A percentile compares a stretch with the other conserved stretches of the same genome.
Evolutionary conservation across 2,329 filamentous ascomycete species (phyloP).

Genomic region (Mycosphaerella arachidis): DNA sequence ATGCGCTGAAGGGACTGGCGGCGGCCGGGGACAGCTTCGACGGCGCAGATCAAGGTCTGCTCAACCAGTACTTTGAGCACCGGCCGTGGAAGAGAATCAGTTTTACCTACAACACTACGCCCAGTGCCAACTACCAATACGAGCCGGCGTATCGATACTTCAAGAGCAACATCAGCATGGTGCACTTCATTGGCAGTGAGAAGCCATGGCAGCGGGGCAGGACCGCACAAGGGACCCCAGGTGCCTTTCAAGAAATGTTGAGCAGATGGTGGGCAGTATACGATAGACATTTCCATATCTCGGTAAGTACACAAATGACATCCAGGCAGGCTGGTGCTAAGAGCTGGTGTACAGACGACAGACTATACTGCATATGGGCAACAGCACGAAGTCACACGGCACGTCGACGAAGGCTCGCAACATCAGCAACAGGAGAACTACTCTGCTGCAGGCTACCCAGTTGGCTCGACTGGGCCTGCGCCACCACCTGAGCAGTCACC

Average conservation of each 20-base stretch:
- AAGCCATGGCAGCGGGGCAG: conserved; percentile 70
- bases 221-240: conserved; percentile 47
- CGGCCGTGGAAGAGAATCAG: conserved; percentile 75
- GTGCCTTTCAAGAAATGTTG: conserved; percentile 76
- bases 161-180: conserved; percentile 79
- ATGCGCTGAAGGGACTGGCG: conserved; percentile 77
- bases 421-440: conserved; percentile 11
- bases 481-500: conserved; percentile 14
- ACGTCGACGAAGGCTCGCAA: conserved; percentile 8
- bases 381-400: conserved; percentile 6
- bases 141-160: conserved; percentile 91
- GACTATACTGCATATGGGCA: conserved; percentile 18
- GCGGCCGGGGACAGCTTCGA: conserved; percentile 89
- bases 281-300: conserved; percentile 70
- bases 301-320: conserved; percentile 15
- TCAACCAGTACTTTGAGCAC: conserved; percentile 89
- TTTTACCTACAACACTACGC: conserved; percentile 96
- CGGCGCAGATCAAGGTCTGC: conserved; percentile 88
- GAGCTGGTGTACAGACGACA: conserved; percentile 8
- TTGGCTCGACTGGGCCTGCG: conserved; percentile 18
- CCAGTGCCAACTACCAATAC: conserved; percentile 95
- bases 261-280: conserved; percentile 93
- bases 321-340: conserved; percentile 5
- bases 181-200: conserved; percentile 87
- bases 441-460: conserved; percentile 27